A percentile compares a stretch with the other conserved stretches of the same genome.
Conservation (phyloP, 2,329 filamentous ascomycete genomes). For the Sporothrix schenckii region DNA sequence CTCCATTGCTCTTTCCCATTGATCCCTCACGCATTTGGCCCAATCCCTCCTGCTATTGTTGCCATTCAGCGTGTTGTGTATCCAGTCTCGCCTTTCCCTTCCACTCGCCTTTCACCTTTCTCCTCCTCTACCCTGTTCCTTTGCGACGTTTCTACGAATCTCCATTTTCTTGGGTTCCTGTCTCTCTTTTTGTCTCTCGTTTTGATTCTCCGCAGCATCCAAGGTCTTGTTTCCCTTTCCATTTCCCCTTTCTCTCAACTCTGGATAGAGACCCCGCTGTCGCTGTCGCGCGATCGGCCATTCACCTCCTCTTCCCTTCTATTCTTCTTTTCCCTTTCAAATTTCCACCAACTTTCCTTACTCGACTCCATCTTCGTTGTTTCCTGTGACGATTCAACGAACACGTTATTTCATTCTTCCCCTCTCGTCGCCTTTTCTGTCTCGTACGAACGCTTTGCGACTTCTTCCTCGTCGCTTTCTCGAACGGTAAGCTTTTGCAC, state of each 20-base stretch:
- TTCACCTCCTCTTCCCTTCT: slow-evolving; percentile 24
- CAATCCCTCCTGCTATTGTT: slow-evolving; percentile 29
- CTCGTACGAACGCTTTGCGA: neutral
- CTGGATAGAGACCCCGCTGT: neutral
- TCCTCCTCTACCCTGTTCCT: slow-evolving; percentile 15
- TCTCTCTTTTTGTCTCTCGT: neutral
- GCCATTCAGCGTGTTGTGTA: slow-evolving; percentile 24
- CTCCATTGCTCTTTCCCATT: slow-evolving; percentile 30
- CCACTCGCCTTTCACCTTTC: slow-evolving; percentile 6
- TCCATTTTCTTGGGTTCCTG: slow-evolving; percentile 20
- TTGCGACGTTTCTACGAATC: slow-evolving; percentile 13
- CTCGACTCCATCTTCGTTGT: neutral
- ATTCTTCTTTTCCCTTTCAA: neutral
- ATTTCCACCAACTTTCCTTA: neutral
- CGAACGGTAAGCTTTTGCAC: slow-evolving; percentile 17
- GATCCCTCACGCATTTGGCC: slow-evolving; percentile 28
- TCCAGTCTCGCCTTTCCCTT: slow-evolving; percentile 15
- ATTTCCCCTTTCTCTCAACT: slow-evolving; percentile 1
- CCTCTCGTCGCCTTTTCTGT: neutral
- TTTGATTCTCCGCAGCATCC: neutral
- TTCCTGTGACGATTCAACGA: neutral
- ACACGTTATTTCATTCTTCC: neutral
- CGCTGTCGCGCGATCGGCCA: slow-evolving; percentile 8
- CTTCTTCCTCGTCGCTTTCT: neutral
- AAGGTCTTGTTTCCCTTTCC: neutral